Evolutionary conservation across 768 basidiomycete genomes (phyloP).

Genomic region (Amanita polypyramis): DNA sequence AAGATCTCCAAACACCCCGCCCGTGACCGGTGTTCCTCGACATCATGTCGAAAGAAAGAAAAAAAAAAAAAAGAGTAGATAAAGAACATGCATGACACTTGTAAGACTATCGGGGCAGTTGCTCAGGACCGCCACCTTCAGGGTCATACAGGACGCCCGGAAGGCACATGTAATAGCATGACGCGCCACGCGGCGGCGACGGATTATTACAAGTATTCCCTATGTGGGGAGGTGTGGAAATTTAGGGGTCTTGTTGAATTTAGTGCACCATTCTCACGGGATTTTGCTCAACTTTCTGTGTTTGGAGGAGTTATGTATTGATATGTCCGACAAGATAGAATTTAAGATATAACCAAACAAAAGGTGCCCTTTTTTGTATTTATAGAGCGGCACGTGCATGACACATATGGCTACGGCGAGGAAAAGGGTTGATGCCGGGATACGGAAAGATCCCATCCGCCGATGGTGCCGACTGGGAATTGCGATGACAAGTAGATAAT

Average conservation of each 20-base stretch:
- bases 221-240: not conserved
- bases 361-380: not conserved
- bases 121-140: not conserved
- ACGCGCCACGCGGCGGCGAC: constrained; percentile 3
- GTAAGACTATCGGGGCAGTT: not conserved
- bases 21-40: not conserved
- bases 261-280: not conserved
- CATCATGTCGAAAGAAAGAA: not conserved
- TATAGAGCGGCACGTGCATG: not conserved
- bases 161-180: constrained; percentile 1
- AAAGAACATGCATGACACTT: not conserved
- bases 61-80: no score
- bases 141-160: not conserved
- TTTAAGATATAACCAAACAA: not conserved
- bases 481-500: not conserved
- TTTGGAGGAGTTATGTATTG: not conserved
- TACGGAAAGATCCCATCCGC: not conserved
- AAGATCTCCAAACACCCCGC: not conserved
- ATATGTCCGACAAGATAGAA: constrained; percentile 1
- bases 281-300: not conserved
- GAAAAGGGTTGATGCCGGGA: not conserved
- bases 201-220: not conserved
- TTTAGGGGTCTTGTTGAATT: not conserved
- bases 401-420: not conserved
- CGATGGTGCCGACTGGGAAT: not conserved